Evolutionary conservation across 495 filamentous ascomycete species (phyloP).

Genomic region (Lepraria neglecta): DNA sequence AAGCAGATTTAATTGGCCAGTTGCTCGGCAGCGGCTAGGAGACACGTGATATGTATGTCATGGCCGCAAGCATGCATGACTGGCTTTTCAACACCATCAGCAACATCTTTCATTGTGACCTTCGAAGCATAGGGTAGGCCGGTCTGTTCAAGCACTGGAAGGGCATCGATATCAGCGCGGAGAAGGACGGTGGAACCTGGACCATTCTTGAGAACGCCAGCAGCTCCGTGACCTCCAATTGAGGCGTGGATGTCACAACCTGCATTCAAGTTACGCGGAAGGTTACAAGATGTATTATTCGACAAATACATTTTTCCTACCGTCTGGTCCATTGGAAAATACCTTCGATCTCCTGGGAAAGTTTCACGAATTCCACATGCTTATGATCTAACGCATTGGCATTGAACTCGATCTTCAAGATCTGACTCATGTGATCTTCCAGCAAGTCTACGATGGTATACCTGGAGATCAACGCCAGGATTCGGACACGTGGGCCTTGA

Average conservation of each 20-base stretch:
- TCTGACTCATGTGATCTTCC: too few species aligned
- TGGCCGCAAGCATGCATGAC: conserved; percentile 55
- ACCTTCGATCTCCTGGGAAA: too few species aligned
- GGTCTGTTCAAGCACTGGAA: conserved; percentile 48
- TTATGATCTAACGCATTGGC: too few species aligned
- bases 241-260: conserved; percentile 38
- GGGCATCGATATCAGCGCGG: conserved; percentile 51
- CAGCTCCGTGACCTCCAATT: conserved; percentile 47
- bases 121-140: conserved; percentile 45
- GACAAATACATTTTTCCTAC: too few species aligned
- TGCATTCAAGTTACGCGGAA: conserved; percentile 8
- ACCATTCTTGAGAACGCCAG: conserved; percentile 43
- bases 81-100: conserved; percentile 40
- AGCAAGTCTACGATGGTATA: too few species aligned
- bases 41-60: conserved; percentile 52
- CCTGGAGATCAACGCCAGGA: too few species aligned
- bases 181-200: conserved; percentile 44
- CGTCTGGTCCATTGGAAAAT: too few species aligned
- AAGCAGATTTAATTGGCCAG: conserved; percentile 33
- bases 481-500: too few species aligned
- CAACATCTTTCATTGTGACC: conserved; percentile 36
- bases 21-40: conserved; percentile 44
- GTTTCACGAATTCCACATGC: too few species aligned
- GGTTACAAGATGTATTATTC: too few species aligned
- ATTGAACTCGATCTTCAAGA: too few species aligned